These are phyloP conservation scores for Trametopsis cervina DNA, from an alignment of 768 basidiomycete genomes.

Conservation along the genomic window DNA sequence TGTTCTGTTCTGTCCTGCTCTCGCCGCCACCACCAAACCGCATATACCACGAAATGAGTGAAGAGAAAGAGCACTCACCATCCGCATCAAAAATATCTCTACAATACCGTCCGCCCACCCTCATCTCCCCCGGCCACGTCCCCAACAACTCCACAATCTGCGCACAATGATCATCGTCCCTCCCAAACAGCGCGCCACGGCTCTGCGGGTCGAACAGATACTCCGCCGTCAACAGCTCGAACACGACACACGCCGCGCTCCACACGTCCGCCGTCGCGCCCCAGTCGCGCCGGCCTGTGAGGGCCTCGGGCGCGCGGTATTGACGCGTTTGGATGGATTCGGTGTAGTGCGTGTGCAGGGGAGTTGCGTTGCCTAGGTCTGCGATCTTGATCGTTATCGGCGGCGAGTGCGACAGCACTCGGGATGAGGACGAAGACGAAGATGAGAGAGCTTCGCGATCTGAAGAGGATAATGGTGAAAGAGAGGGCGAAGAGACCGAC, in stretches of 20 bases:
- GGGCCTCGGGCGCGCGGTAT: constrained; percentile 92
- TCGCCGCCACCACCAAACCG: constrained; percentile 2
- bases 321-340: constrained; percentile 97
- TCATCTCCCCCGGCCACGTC: constrained; percentile 63
- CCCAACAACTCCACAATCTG: constrained; percentile 91
- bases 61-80: constrained; percentile 33
- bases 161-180: constrained; percentile 95
- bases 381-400: constrained; percentile 87
- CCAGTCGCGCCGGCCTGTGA: constrained; percentile 84
- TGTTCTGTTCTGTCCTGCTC: too few relatives aligned
- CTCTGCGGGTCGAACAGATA: constrained; percentile 88
- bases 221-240: constrained; percentile 87
- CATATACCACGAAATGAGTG: background rate
- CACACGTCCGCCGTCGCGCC: constrained; percentile 82
- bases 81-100: constrained; percentile 76
- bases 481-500: constrained; percentile 4
- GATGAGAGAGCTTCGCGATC: too few relatives aligned
- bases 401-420: constrained; percentile 18
- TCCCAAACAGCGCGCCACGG: constrained; percentile 74
- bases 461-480: constrained; percentile 9
- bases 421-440: constrained; percentile 9
- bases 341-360: constrained; percentile 83
- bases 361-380: constrained; percentile 91
- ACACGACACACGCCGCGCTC: constrained; percentile 87
- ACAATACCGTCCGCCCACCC: constrained; percentile 80